Base-by-base conservation (phyloP, 108 stramenopile genomes). In the Cyclostephanos tholiformis region DNA sequence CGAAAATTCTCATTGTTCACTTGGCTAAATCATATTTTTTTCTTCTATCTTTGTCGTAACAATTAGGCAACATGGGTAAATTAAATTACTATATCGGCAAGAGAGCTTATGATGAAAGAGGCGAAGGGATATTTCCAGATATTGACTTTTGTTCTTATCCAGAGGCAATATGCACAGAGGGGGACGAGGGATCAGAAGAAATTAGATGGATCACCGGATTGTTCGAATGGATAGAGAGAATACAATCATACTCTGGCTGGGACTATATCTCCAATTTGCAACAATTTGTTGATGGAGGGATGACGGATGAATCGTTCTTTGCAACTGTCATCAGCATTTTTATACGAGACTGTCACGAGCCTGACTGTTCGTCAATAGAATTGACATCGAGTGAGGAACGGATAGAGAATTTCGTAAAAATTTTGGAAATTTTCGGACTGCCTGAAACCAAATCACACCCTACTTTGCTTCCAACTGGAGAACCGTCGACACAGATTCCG, bases 11-110 rank as follows among this genome's bases (percentile, higher is more conserved):
- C 23, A 12, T 27, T 32, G 19, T 13, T 14, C 17, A 27, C 22
- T 25, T 14, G 29, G 26, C 23, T 67, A n/a, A n/a, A 23, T 25
- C 27, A 29, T 36, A n/a, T 48, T 13, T 20, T 19, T 0, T 53
- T 67, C 35, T n/a, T 67, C 10, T 67, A 26, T 52, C 25, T 22
- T 39, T 38, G 22, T 17, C 22, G 29, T 23, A 68, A 41, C 41
- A 41, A 41, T 32, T 14, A 39, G 67, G 69, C 19, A 75, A 75
- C 48, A 71, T 75, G 20, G 74, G 74, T 16, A 75, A 70, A 38
- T 41, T 75, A 22, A 75, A 75, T 27, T 75, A 75, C 38, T 75
- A 63, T 53, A 30, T 75, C 9, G 74, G 74, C 6, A 70, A 75
- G 44, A 50, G 69, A 60, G 79, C 75, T 29, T 61, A 30, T 48